Conservation (phyloP, 331 rosid genomes). For the Quercus lobata region DNA sequence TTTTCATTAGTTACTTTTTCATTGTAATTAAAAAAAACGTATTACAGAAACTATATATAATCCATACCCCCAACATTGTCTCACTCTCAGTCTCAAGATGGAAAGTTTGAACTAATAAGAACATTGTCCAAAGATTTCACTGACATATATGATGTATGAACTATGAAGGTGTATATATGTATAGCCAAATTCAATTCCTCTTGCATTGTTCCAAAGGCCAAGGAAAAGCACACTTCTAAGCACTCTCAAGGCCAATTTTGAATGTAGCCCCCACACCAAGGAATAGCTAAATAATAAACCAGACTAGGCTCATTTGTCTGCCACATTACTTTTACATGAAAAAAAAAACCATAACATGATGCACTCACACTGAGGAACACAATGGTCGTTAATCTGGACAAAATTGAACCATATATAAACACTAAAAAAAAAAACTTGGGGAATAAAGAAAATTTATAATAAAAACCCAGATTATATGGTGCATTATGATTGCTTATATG, state of each 20-base stretch:
- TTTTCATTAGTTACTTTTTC: neutral
- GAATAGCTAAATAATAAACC: neutral
- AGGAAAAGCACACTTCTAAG: neutral
- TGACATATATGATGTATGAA: neutral
- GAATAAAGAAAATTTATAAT: neutral
- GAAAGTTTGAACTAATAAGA: neutral
- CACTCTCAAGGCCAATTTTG: slow-evolving; percentile 6
- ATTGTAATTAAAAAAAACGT: neutral
- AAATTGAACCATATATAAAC: neutral
- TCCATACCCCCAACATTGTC: too few relatives aligned
- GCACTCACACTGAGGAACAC: too few relatives aligned
- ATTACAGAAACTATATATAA: neutral
- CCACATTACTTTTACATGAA: slow-evolving; percentile 15
- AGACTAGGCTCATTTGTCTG: slow-evolving; percentile 21
- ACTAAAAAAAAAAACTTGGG: neutral
- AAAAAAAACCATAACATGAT: neutral
- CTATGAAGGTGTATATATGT: too few relatives aligned
- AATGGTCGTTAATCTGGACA: too few relatives aligned
- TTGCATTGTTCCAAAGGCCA: neutral
- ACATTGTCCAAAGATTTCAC: neutral
- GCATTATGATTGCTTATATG: slow-evolving; percentile 33
- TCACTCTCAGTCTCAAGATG: neutral
- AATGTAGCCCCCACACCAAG: neutral
- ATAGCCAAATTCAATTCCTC: neutral
- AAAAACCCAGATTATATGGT: neutral